Evolutionary conservation across 208 protist genomes (phyloP).

Genomic region (Leptomonas seymouri): DNA sequence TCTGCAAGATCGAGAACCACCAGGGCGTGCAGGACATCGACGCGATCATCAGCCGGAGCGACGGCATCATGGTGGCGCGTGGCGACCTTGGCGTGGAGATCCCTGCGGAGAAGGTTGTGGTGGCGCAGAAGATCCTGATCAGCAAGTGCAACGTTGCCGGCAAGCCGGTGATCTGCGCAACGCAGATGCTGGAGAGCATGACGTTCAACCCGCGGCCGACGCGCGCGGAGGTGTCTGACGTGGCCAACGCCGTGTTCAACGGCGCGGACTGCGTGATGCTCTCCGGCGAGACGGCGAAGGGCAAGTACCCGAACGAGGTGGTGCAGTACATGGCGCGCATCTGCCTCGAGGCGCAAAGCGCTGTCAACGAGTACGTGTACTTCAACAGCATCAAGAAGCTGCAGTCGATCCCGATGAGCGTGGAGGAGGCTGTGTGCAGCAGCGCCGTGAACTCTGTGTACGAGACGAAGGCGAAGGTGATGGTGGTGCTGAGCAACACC

Average conservation of each 20-base stretch:
- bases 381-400: slow-evolving; percentile 89
- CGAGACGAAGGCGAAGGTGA: slow-evolving; percentile 86
- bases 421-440: slow-evolving; percentile 93
- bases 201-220: slow-evolving; percentile 98
- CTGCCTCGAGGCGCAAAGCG: slow-evolving; percentile 86
- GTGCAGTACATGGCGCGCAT: slow-evolving; percentile 97
- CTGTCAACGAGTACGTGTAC: slow-evolving; percentile 73
- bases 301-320: slow-evolving; percentile 96
- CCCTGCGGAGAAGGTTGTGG: slow-evolving; percentile 96
- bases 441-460: slow-evolving; percentile 95
- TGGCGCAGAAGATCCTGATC: slow-evolving; percentile 99
- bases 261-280: slow-evolving; percentile 99
- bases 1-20: slow-evolving; percentile 99
- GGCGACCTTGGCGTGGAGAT: slow-evolving; percentile 99
- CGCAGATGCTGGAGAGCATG: slow-evolving; percentile 99
- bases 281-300: slow-evolving; percentile 98
- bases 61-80: slow-evolving; percentile 99
- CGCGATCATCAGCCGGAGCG: slow-evolving; percentile 96
- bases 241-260: slow-evolving; percentile 98
- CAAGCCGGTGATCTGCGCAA: slow-evolving; percentile 99
- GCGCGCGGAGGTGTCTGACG: slow-evolving; percentile 98
- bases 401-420: slow-evolving; percentile 77
- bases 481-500: slow-evolving; percentile 94
- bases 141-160: slow-evolving; percentile 97
- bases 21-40: slow-evolving; percentile 98